A percentile compares a stretch with the other conserved stretches of the same genome.
Conservation (phyloP, 257 asterid genomes). For the Solanum virginianum region DNA sequence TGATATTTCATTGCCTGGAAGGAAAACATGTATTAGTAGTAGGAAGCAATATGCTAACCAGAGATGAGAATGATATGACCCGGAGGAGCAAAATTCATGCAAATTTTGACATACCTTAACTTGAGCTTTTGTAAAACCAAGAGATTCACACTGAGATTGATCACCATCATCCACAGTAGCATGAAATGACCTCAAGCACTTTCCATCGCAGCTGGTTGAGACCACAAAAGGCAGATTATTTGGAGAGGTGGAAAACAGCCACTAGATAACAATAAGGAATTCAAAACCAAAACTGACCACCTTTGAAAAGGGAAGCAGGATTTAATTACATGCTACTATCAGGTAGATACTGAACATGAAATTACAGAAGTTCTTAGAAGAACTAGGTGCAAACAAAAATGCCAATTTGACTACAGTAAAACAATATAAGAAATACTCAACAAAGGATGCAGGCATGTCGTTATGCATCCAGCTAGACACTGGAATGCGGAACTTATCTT, state of each 20-base stretch:
- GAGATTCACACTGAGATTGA: constrained; percentile 49
- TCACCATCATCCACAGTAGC: constrained; percentile 48
- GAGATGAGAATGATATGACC: not conserved
- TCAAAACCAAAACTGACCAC: not conserved
- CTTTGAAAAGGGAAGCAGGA: not conserved
- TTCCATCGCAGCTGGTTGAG: constrained; percentile 66
- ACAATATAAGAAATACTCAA: not conserved
- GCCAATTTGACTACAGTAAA: not conserved
- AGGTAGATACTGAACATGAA: not conserved
- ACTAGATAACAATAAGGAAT: not conserved
- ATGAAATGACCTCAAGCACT: constrained; percentile 89
- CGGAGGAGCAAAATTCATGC: not conserved
- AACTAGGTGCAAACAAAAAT: not conserved
- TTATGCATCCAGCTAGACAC: not conserved
- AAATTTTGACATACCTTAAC: constrained; percentile 26
- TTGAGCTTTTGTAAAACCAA: constrained; percentile 43
- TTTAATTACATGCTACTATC: not conserved
- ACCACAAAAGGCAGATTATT: not conserved
- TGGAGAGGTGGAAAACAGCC: not conserved
- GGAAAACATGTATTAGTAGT: not conserved
- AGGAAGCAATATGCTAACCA: not conserved
- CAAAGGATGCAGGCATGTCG: not conserved
- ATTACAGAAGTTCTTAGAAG: not conserved
- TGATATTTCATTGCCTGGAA: constrained; percentile 28
- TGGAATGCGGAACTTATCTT: not conserved